These are phyloP conservation scores for Mediolabrus comicus DNA, from an alignment of 108 stramenopile species.

Conservation along the genomic window DNA sequence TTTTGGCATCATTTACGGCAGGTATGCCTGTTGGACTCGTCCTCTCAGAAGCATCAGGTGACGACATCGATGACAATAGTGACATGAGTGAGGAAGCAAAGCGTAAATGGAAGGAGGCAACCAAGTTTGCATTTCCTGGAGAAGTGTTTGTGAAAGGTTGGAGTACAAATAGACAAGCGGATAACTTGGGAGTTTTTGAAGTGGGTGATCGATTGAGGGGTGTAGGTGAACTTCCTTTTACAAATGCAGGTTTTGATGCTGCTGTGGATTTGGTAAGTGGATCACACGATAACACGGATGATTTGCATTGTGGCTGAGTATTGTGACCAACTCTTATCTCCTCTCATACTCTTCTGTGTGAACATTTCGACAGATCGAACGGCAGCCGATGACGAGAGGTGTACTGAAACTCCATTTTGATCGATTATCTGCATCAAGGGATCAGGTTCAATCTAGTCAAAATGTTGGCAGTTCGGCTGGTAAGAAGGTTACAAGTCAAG, in stretches of 20 bases:
- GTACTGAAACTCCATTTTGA: conserved; percentile 75
- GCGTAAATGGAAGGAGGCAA: conserved; percentile 60
- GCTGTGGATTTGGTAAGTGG: conserved; percentile 56
- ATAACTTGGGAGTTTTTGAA: conserved; percentile 71
- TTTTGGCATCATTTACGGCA: conserved; percentile 73
- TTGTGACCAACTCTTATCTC: no score
- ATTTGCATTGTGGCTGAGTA: no score
- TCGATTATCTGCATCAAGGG: conserved; percentile 27
- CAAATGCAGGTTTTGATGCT: conserved; percentile 66
- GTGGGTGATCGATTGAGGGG: conserved; percentile 74
- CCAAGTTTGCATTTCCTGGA: conserved; percentile 56
- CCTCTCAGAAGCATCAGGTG: conserved; percentile 58
- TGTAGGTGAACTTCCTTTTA: conserved; percentile 73
- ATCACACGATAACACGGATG: no score
- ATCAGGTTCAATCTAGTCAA: background rate
- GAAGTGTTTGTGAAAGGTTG: conserved; percentile 77
- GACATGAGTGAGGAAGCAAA: conserved; percentile 29
- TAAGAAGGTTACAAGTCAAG: conserved; percentile 51
- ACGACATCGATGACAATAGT: conserved; percentile 33
- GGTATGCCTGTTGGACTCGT: conserved; percentile 56
- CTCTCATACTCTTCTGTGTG: no score
- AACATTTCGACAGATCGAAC: conserved; percentile 15
- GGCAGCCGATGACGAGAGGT: conserved; percentile 20
- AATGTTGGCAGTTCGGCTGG: background rate
- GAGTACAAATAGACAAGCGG: conserved; percentile 59